Percentiles rank a stretch among this genome's conserved stretches.
Conservation (phyloP, 2,329 filamentous ascomycete genomes). For the Xylaria sp. region DNA sequence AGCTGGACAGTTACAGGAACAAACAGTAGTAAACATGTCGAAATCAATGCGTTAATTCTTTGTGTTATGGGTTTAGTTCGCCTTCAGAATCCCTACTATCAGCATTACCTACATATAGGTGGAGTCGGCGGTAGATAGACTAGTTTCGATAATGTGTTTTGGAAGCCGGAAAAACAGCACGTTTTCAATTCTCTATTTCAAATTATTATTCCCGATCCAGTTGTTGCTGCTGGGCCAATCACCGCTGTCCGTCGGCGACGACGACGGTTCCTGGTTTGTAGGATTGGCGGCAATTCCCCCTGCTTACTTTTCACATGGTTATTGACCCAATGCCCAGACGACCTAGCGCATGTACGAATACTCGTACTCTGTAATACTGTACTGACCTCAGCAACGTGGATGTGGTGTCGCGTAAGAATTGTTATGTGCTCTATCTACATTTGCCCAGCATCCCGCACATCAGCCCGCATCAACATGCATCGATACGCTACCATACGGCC, state of each 20-base stretch:
- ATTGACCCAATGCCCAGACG: background rate
- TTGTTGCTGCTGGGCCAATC: background rate
- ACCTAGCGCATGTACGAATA: slow-evolving; percentile 3
- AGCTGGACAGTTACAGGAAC: background rate
- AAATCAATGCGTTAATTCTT: slow-evolving; percentile 2
- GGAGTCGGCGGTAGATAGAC: background rate
- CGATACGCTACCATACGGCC: background rate
- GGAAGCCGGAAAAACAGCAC: background rate
- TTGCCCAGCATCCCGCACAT: slow-evolving; percentile 1
- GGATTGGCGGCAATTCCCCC: slow-evolving; percentile 13
- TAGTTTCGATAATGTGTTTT: slow-evolving; percentile 9
- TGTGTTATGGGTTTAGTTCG: background rate
- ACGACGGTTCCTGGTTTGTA: slow-evolving; percentile 7
- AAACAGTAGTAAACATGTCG: background rate
- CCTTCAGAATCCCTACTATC: background rate
- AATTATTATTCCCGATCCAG: background rate
- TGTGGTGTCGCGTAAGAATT: too few relatives aligned
- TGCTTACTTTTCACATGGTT: slow-evolving; percentile 1
- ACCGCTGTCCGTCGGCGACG: slow-evolving; percentile 1
- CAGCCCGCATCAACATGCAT: background rate
- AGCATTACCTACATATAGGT: background rate
- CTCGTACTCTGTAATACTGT: too few relatives aligned
- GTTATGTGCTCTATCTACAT: background rate
- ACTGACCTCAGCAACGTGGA: too few relatives aligned
- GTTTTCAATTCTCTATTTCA: slow-evolving; percentile 8